phyloP scores from a whole-genome alignment of 768 basidiomycete genomes.

The Suillus americanus region DNA sequence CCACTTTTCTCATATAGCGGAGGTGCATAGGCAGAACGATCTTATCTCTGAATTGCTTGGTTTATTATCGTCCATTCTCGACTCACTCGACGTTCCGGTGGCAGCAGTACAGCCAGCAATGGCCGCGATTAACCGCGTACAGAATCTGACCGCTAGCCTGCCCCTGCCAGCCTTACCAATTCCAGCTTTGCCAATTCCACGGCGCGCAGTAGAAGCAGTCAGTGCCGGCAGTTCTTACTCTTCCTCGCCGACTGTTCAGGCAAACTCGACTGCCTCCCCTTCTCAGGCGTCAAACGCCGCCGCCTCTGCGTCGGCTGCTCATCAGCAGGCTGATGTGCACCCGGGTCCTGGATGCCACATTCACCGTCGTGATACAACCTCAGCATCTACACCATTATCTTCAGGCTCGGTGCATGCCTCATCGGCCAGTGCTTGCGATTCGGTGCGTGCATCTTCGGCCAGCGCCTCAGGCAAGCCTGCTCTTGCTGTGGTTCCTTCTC shows the following conservation, averaged over 20 bases:
- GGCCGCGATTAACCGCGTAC: not conserved
- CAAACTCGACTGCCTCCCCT: not conserved
- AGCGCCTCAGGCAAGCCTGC: not conserved
- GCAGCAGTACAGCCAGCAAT: not conserved
- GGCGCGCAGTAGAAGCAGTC: not conserved
- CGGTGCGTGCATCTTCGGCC: not conserved
- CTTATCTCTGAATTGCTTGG: not conserved
- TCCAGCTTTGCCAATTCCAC: not conserved
- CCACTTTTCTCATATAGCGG: not conserved
- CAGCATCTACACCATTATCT: not conserved
- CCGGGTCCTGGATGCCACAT: not conserved
- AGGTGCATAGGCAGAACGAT: not conserved
- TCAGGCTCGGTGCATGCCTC: not conserved
- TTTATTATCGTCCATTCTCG: rapidly evolving
- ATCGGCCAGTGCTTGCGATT: not conserved
- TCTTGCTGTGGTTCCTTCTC: not conserved
- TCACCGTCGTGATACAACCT: not conserved
- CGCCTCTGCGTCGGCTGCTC: not conserved
- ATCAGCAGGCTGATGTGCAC: not conserved
- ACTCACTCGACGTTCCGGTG: not conserved
- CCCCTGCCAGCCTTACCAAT: not conserved
- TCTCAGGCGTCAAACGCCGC: not conserved
- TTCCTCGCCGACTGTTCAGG: not conserved
- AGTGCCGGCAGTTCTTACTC: not conserved
- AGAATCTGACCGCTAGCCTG: not conserved